A percentile compares a stretch with the other conserved stretches of the same genome.
Evolutionary conservation across 2,329 filamentous ascomycete species (phyloP).

Genomic region (Scortechinia acanthostroma): DNA sequence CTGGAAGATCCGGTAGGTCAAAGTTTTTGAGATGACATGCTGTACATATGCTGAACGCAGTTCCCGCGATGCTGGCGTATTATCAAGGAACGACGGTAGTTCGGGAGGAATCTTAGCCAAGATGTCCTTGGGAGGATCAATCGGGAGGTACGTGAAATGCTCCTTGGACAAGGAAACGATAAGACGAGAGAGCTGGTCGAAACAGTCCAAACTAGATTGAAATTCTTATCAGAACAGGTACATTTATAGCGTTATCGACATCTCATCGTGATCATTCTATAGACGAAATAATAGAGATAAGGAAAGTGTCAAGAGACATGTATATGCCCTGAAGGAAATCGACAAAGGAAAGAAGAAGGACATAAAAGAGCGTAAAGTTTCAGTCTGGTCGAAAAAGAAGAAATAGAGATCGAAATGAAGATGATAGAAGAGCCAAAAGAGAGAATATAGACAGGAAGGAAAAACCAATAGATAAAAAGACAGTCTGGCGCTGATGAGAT

Average conservation of each 20-base stretch:
- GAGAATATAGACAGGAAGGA: not conserved
- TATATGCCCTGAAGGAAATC: no score
- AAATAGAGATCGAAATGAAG: constrained; percentile 5
- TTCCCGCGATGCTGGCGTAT: constrained; percentile 38
- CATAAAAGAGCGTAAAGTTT: no score
- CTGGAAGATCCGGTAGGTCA: constrained; percentile 46
- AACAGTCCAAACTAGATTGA: constrained; percentile 36
- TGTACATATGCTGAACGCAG: constrained; percentile 43
- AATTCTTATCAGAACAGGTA: not conserved
- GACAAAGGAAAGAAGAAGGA: constrained; percentile 8
- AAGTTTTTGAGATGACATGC: constrained; percentile 44
- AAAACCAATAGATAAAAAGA: not conserved
- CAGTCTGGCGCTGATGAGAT: no score
- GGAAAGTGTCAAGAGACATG: not conserved
- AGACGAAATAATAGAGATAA: no score
- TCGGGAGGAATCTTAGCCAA: constrained; percentile 39
- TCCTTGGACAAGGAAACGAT: constrained; percentile 40
- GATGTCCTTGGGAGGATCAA: constrained; percentile 37
- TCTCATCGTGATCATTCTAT: no score
- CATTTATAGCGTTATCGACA: no score
- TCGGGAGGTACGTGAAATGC: constrained; percentile 40
- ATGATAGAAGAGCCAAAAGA: constrained; percentile 7
- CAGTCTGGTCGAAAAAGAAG: constrained; percentile 5
- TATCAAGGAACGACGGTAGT: constrained; percentile 43
- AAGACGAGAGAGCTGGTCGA: constrained; percentile 38